Base-by-base conservation (phyloP, 1,284 basidiomycete species). In the Tilletia caries region DNA sequence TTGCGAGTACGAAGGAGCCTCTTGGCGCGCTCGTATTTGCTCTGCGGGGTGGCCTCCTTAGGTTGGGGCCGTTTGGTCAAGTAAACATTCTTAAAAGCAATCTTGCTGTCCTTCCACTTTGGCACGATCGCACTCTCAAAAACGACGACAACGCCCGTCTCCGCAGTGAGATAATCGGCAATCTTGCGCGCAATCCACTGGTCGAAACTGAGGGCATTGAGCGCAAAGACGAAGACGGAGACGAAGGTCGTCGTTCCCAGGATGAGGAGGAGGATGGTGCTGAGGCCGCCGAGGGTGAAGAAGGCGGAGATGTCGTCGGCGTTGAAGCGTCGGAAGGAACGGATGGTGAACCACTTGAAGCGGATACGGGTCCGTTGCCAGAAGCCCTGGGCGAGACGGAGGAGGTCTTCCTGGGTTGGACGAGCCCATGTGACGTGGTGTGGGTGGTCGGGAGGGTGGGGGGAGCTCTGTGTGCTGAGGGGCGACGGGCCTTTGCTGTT, bases 41-140 rank as follows among this genome's bases (percentile, higher is more conserved):
- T 64, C 33, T 64, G 33, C 6, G 62, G 33, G 18, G 62, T 43
- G 1, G 62, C 37, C 34, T n/a, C 5, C 37, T 43, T 41, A 5
- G 62, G 34, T 33, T 64, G 34, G 32, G 34, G 62, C 37, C 62
- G 54, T 25, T 60, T 60, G 6, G 54, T 60, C 54, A 98, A 87
- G 79, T 93, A 98, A 58, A 98, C 95, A 76, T 98, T 97, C 80
- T 93, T 92, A 87, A 98, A 96, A 1, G 93, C 93, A 72, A 98
- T 92, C 25, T 91, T 90, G 18, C 92, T 95, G 78, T 95, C 92
- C 71, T 92, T 92, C 93, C 95, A 98, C 82, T 94, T 94, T 2
- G 95, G 95, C 3, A 98, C 94, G 76, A 98, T 95, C 33, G 96
- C 96, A 6, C 92, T 94, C 84, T 98, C 95, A 83, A 98, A 98